Conservation (phyloP, 2,329 filamentous ascomycete species). For the Lizonia empirigonia region DNA sequence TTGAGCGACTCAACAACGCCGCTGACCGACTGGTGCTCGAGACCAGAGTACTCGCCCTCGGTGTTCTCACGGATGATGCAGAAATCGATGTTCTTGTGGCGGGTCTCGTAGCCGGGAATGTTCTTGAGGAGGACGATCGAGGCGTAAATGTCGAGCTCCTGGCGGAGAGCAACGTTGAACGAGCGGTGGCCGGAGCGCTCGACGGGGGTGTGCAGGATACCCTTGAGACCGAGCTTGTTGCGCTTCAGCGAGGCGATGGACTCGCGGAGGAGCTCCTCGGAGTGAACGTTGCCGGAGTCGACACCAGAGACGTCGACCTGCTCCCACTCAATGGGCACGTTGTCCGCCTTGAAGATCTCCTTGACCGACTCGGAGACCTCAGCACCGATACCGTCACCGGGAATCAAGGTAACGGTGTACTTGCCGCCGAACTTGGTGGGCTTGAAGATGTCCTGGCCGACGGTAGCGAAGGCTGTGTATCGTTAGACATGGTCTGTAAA, state of each 20-base stretch:
- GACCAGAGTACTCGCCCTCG: slow-evolving; percentile 98
- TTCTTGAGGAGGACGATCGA: slow-evolving; percentile 99
- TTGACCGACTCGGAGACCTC: slow-evolving; percentile 98
- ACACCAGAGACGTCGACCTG: slow-evolving; percentile 95
- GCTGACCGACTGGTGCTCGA: slow-evolving; percentile 96
- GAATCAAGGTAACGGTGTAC: slow-evolving; percentile 98
- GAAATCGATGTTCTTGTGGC: slow-evolving; percentile 95
- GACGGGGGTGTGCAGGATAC: slow-evolving; percentile 97
- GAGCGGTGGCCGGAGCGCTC: slow-evolving; percentile 96
- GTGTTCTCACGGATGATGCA: slow-evolving; percentile 99
- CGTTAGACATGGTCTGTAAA: slow-evolving; percentile 20
- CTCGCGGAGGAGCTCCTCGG: slow-evolving; percentile 94
- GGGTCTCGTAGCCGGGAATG: slow-evolving; percentile 96
- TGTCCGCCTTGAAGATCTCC: slow-evolving; percentile 99
- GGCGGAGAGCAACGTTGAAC: slow-evolving; percentile 98
- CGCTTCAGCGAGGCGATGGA: slow-evolving; percentile 93
- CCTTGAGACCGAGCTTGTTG: slow-evolving; percentile 99
- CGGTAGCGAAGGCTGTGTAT: slow-evolving; percentile 58
- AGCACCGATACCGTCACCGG: slow-evolving; percentile 96
- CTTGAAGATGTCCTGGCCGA: slow-evolving; percentile 97
- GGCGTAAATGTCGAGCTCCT: slow-evolving; percentile 99
- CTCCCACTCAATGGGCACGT: slow-evolving; percentile 98
- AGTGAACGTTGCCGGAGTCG: slow-evolving; percentile 81
- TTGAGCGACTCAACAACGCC: slow-evolving; percentile 99
- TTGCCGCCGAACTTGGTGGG: slow-evolving; percentile 98